Evolutionary conservation across 169 alveolate genomes (phyloP).

Genomic region (Cryptosporidium sp.): DNA sequence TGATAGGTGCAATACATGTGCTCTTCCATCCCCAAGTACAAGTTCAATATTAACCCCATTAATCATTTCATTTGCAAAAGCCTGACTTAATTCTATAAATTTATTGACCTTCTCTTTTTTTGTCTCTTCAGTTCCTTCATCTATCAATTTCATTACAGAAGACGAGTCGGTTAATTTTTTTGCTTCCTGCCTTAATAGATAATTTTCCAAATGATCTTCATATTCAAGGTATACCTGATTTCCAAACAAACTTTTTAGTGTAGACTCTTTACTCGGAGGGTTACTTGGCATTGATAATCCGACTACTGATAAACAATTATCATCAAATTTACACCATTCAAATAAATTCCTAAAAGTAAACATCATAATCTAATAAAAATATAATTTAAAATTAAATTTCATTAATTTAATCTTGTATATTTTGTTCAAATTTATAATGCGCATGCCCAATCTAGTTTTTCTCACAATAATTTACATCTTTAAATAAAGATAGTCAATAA

Average conservation of each 20-base stretch:
- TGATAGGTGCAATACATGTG: conserved; percentile 55
- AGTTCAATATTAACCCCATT: conserved; percentile 61
- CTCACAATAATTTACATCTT: conserved; percentile 10
- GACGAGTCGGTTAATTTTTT: conserved; percentile 32
- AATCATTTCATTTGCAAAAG: conserved; percentile 70
- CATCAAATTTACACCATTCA: conserved; percentile 62
- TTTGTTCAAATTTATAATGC: neutral
- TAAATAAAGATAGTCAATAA: conserved; percentile 30
- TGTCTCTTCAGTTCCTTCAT: conserved; percentile 21
- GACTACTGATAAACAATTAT: neutral
- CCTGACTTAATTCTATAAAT: conserved; percentile 3
- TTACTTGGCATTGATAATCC: neutral
- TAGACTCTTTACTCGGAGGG: neutral
- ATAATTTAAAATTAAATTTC: neutral
- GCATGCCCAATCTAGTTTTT: neutral
- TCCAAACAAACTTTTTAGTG: neutral
- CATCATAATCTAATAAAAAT: neutral
- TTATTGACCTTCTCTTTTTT: conserved; percentile 42
- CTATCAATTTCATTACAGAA: conserved; percentile 43
- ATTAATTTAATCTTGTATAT: neutral
- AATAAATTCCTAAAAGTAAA: conserved; percentile 13
- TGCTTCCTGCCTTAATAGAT: conserved; percentile 42
- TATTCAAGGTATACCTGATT: conserved; percentile 42
- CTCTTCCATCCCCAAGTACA: conserved; percentile 70
- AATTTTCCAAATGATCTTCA: conserved; percentile 30